Conservation (phyloP, 495 filamentous ascomycete species). For the Lasiosphaeria ovina region DNA sequence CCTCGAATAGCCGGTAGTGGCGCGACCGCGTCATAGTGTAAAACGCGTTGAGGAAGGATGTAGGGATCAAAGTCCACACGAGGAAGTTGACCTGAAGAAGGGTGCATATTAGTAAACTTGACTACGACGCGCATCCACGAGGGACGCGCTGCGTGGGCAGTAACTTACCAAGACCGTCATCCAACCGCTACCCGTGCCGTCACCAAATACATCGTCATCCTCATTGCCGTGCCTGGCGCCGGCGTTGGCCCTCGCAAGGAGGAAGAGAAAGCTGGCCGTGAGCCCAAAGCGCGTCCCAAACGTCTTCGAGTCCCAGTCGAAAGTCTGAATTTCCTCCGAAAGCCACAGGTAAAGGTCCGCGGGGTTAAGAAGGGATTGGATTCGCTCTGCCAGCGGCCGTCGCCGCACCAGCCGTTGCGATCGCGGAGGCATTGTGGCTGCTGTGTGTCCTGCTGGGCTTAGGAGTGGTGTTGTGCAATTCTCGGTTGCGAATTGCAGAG, state of each 20-base stretch:
- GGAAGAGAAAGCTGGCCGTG: conserved; percentile 70
- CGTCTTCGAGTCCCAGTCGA: conserved; percentile 81
- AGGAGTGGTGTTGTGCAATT: not conserved
- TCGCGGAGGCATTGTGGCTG: conserved; percentile 34
- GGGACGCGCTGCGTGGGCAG: no score
- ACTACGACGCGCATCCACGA: not conserved
- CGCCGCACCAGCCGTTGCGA: conserved; percentile 70
- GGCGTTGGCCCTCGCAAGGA: conserved; percentile 78
- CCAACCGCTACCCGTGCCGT: conserved; percentile 60
- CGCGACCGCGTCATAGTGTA: conserved; percentile 83
- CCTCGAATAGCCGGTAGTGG: conserved; percentile 89
- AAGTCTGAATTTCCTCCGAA: conserved; percentile 82
- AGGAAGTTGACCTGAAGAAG: conserved; percentile 62
- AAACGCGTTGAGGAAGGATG: conserved; percentile 70
- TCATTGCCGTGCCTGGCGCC: conserved; percentile 39
- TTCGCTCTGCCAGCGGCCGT: conserved; percentile 69
- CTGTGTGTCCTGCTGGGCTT: not conserved
- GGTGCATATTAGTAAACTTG: not conserved
- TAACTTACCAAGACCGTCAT: conserved; percentile 74
- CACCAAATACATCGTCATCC: conserved; percentile 82
- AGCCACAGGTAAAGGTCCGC: conserved; percentile 85
- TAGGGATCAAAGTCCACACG: conserved; percentile 61
- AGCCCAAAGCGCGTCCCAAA: conserved; percentile 75
- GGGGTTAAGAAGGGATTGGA: conserved; percentile 77
- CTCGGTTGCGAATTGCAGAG: not conserved